Conservation (phyloP, 2,329 filamentous ascomycete genomes). For the Fusarium euwallaceae region DNA sequence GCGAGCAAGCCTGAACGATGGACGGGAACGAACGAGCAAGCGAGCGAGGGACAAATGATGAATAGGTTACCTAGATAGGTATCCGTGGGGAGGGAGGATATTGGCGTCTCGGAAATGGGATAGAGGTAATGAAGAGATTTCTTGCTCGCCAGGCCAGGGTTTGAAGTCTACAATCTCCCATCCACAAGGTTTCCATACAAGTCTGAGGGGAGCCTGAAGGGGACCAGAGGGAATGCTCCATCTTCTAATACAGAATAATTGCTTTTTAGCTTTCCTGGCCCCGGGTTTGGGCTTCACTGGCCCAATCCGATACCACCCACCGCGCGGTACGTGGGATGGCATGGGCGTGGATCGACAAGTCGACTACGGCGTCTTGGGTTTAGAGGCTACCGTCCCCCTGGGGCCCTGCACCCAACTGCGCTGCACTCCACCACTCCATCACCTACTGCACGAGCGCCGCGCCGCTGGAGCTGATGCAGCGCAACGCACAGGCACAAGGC, state of each 20-base stretch:
- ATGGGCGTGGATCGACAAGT: conserved; percentile 14
- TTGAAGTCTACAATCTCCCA: conserved; percentile 1
- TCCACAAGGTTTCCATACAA: conserved; percentile 1
- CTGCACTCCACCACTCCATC: neutral
- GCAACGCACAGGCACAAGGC: neutral
- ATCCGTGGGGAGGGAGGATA: neutral
- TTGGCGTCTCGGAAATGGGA: neutral
- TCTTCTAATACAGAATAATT: conserved; percentile 29
- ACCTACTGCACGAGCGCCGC: neutral
- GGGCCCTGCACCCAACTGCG: neutral
- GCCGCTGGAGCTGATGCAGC: neutral
- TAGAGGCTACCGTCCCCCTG: conserved; percentile 21
- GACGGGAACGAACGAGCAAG: neutral
- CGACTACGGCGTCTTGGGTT: conserved; percentile 7
- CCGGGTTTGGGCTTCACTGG: conserved; percentile 21
- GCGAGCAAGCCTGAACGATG: neutral
- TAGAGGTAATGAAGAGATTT: conserved; percentile 10
- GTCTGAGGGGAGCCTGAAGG: neutral
- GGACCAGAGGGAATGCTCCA: conserved; percentile 2
- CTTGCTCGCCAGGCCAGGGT: conserved; percentile 20
- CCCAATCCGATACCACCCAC: conserved; percentile 28
- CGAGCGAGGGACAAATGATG: neutral
- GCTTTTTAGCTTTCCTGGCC: conserved; percentile 30
- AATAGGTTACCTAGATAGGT: conserved; percentile 8
- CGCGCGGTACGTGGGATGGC: neutral